phyloP scores from a whole-genome alignment of 208 protist genomes.

The Tritrichomonas musculus region DNA sequence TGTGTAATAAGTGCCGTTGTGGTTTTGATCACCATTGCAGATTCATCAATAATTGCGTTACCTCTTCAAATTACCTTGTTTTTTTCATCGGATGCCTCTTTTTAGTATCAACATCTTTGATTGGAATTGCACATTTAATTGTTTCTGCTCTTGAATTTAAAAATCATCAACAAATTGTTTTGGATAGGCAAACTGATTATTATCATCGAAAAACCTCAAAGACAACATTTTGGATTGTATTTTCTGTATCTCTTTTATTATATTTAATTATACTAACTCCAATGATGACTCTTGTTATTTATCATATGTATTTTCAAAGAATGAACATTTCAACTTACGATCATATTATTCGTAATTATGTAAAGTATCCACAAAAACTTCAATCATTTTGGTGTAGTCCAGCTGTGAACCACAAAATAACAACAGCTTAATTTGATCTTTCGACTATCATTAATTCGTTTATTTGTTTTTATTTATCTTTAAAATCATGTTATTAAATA shows the following conservation, averaged over 20 bases:
- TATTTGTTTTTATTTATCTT: too few species aligned
- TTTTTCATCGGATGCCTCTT: background rate
- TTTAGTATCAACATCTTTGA: background rate
- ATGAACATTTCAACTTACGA: background rate
- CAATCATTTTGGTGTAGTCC: background rate
- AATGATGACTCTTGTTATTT: background rate
- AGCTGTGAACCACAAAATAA: too few species aligned
- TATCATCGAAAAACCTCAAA: background rate
- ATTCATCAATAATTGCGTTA: constrained; percentile 26
- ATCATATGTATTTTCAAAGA: constrained; percentile 4
- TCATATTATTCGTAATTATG: background rate
- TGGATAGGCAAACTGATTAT: background rate
- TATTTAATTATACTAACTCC: background rate
- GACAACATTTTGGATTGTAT: background rate
- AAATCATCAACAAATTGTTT: background rate
- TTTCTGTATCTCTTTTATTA: background rate
- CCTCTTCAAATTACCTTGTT: background rate
- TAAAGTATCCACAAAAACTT: background rate
- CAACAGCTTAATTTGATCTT: too few species aligned
- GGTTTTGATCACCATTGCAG: constrained; percentile 33
- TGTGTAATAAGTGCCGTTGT: background rate
- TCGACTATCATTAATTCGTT: too few species aligned
- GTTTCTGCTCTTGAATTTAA: background rate
- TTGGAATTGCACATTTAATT: background rate
- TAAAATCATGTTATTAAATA: too few species aligned